A percentile compares a stretch with the other conserved stretches of the same genome.
Evolutionary conservation across 352 stramenopile species (phyloP).

Genomic region (Pythium phragmitis): DNA sequence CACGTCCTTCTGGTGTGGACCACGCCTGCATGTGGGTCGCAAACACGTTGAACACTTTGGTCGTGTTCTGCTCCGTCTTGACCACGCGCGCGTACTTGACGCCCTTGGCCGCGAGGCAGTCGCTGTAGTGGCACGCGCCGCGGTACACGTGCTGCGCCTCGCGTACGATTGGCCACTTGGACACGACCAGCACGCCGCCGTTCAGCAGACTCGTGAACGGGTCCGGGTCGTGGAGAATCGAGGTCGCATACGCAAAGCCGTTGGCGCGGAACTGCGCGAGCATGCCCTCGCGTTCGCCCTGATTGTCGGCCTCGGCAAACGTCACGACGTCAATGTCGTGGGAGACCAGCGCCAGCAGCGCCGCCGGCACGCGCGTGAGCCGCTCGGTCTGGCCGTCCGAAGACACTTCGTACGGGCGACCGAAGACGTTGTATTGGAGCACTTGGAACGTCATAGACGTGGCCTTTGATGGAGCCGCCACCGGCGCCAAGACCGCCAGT

Average conservation of each 20-base stretch:
- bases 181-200: conserved; percentile 77
- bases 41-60: conserved; percentile 86
- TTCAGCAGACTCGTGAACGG: conserved; percentile 83
- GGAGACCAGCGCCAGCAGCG: conserved; percentile 42
- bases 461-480: background rate
- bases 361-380: conserved; percentile 54
- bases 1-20: conserved; percentile 62
- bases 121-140: conserved; percentile 75
- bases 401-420: conserved; percentile 64
- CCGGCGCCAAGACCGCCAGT: background rate
- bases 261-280: conserved; percentile 50
- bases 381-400: conserved; percentile 69
- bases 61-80: conserved; percentile 46
- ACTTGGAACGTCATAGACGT: conserved; percentile 24
- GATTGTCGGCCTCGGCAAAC: conserved; percentile 67
- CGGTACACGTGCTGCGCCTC: conserved; percentile 82
- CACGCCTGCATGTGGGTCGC: conserved; percentile 87
- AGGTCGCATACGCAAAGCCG: conserved; percentile 64
- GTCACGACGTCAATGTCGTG: conserved; percentile 69
- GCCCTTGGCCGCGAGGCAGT: conserved; percentile 81
- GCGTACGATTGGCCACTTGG: conserved; percentile 75
- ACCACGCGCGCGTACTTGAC: conserved; percentile 80
- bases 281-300: conserved; percentile 55
- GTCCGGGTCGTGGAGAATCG: conserved; percentile 71
- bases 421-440: conserved; percentile 82